Conservation (phyloP, 148 eudicot genomes). For the Fagopyrum homotropicum region DNA sequence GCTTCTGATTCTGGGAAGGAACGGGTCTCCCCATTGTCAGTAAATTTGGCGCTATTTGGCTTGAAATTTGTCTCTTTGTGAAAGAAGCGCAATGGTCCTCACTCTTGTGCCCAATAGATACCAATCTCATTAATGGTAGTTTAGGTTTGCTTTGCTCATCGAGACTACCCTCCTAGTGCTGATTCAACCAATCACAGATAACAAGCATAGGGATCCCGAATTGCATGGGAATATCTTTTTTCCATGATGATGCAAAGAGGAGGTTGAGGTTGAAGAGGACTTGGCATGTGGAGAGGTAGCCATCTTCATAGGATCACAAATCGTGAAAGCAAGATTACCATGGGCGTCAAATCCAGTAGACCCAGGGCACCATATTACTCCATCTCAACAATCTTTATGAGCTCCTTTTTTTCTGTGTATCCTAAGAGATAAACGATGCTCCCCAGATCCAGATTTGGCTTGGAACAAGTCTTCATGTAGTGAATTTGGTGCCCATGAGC, state of each 20-base stretch:
- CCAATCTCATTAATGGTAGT: constrained; percentile 65
- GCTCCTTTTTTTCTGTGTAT: constrained; percentile 50
- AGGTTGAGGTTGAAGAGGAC: constrained; percentile 67
- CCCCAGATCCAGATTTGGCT: constrained; percentile 73
- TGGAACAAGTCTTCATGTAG: constrained; percentile 67
- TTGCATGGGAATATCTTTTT: constrained; percentile 73
- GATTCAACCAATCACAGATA: constrained; percentile 89
- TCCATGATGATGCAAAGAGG: constrained; percentile 69
- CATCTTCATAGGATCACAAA: constrained; percentile 98
- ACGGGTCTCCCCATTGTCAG: no score
- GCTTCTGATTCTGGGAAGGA: no score
- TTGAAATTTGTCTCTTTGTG: constrained; percentile 77
- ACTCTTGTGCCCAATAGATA: constrained; percentile 78
- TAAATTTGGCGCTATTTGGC: constrained; percentile 44
- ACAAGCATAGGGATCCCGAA: constrained; percentile 88
- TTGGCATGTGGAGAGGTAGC: constrained; percentile 73
- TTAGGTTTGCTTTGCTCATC: constrained; percentile 90
- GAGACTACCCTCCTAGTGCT: constrained; percentile 97
- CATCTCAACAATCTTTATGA: constrained; percentile 68
- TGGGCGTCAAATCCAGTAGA: constrained; percentile 89
- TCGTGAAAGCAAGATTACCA: constrained; percentile 91
- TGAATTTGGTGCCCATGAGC: constrained; percentile 59
- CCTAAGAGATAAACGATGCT: constrained; percentile 72
- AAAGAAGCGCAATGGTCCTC: constrained; percentile 87
- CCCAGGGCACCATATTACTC: constrained; percentile 70